These are phyloP conservation scores for Clavaria fumosa DNA, from an alignment of 768 basidiomycete species.

Conservation along the genomic window DNA sequence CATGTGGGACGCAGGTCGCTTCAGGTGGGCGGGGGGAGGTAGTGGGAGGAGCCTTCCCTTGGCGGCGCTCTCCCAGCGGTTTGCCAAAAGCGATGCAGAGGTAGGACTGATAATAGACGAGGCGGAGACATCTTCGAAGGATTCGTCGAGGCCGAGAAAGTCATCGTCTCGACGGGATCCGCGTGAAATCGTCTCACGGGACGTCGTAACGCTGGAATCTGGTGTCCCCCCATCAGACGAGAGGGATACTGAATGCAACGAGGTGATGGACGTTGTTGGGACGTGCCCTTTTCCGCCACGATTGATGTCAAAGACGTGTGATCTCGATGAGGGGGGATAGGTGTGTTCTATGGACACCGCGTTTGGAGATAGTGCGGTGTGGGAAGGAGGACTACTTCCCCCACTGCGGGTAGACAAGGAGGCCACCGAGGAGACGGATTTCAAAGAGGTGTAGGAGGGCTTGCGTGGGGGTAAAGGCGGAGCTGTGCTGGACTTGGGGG, in stretches of 20 bases:
- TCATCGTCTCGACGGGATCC: constrained; percentile 39
- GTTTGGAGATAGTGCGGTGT: constrained; percentile 28
- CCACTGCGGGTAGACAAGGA: constrained; percentile 11
- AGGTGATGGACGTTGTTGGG: constrained; percentile 59
- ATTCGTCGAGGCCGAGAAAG: constrained; percentile 46
- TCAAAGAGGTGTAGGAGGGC: constrained; percentile 35
- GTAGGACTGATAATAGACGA: constrained; percentile 39
- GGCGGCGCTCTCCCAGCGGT: constrained; percentile 37
- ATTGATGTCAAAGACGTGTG: constrained; percentile 21
- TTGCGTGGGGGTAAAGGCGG: constrained; percentile 59
- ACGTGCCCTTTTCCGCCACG: constrained; percentile 29
- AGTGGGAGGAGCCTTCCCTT: no score
- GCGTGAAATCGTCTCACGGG: constrained; percentile 27
- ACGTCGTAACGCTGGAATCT: constrained; percentile 24
- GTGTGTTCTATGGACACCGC: constrained; percentile 43
- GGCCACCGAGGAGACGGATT: constrained; percentile 22
- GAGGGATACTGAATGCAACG: constrained; percentile 71
- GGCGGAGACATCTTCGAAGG: constrained; percentile 54
- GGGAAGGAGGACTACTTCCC: constrained; percentile 19
- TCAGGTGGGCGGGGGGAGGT: constrained; percentile 33
- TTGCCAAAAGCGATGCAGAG: constrained; percentile 26
- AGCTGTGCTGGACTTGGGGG: constrained; percentile 19
- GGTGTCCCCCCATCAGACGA: constrained; percentile 34
- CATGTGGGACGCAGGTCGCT: constrained; percentile 23
- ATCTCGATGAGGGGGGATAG: constrained; percentile 33